These are phyloP conservation scores for Chlorella sorokiniana DNA, from an alignment of 139 green algal genomes.

Conservation along the genomic window DNA sequence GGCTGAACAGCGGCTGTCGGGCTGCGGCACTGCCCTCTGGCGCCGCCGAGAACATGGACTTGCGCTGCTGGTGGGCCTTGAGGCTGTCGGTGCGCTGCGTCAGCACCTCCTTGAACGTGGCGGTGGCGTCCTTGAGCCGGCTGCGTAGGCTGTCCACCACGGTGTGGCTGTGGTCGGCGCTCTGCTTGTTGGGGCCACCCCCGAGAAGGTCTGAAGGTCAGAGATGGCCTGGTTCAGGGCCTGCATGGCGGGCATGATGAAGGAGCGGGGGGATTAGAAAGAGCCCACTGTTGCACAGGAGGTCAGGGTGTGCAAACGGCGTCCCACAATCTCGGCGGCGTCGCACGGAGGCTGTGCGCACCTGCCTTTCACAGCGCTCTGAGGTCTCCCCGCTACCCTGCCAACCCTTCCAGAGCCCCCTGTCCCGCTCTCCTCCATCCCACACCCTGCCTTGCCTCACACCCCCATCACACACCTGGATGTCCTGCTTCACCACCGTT, in stretches of 20 bases:
- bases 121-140: slow-evolving; percentile 83
- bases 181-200: slow-evolving; percentile 79
- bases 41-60: slow-evolving; percentile 82
- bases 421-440: not conserved
- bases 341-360: no score
- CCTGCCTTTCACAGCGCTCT: no score
- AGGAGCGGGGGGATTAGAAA: not conserved
- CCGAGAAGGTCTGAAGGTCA: slow-evolving; percentile 52
- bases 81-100: slow-evolving; percentile 90
- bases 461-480: slow-evolving; percentile 80
- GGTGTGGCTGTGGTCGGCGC: slow-evolving; percentile 81
- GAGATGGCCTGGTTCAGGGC: slow-evolving; percentile 33
- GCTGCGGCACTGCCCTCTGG: slow-evolving; percentile 6
- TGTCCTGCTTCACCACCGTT: slow-evolving; percentile 90
- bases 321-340: no score
- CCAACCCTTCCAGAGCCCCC: not conserved
- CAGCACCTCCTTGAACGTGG: slow-evolving; percentile 95
- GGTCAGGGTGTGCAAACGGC: no score
- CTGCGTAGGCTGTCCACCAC: slow-evolving; percentile 87
- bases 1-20: slow-evolving; percentile 33
- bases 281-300: not conserved
- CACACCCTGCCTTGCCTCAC: slow-evolving; percentile 16
- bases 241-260: not conserved
- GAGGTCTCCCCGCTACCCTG: not conserved
- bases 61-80: slow-evolving; percentile 80